Evolutionary conservation across 805 yeast genomes (phyloP), one percentile per base, ranked within the genome.

Genomic region (Pichia eremophila): DNA sequence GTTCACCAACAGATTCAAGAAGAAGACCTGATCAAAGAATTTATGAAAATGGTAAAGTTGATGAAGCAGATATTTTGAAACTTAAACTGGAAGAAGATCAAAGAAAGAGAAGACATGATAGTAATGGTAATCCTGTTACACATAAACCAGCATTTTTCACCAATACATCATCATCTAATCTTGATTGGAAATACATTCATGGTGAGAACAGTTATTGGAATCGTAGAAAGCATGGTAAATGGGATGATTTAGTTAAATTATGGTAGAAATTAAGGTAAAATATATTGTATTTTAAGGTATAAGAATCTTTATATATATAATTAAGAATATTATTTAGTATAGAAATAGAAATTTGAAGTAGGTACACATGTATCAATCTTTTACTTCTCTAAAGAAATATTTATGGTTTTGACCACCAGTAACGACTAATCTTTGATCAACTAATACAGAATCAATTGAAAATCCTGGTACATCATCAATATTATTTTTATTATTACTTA

Each of bases 1-100:
- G 90, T 38, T 83, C 97, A 7, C 90, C 90, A 3, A 86, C 93
- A 0, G 99, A 93, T 62, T 85, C 96, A 8, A 77, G 99, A 59
- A 65, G 81, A 41, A 76, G 99, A 59, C 98, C 97, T 0, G 99
- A 93, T 62, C 78, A 88, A 59, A 69, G 76, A 40, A 64, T 70
- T 2, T 88, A 87, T 56, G 95, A 87, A 59, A 61, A 73, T 17
- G 93, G 89, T 2, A 69, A 79, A 22, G 66, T 82, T 11, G 86
- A 79, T 19, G 65, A 71, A 46, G 96, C 98, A 0, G 97, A 91
- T 61, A 56, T 52, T 1, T 53, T 78, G 52, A 93, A 93, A 61
- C 62, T 78, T 38, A 66, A 72, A 36, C 68, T 90, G 18, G 99
- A 93, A 61, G 86, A 83, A 57, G 70, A 68, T 29, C 99, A 93